Percentiles rank a stretch among this genome's conserved stretches.
Conservation (phyloP, 441 rosid species). For the Pelargonium myrrhifolium region DNA sequence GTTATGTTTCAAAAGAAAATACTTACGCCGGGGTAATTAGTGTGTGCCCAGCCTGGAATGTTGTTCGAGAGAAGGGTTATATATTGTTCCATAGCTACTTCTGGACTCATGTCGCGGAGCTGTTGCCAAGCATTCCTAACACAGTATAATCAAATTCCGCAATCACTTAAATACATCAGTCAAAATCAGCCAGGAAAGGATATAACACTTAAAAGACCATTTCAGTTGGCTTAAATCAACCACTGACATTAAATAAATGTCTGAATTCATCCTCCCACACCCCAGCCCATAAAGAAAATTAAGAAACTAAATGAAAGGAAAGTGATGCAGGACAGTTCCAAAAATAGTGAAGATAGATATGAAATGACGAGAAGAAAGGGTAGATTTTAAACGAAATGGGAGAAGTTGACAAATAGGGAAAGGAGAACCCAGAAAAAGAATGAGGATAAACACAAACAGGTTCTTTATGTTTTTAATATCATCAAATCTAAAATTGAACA, state of each 20-base stretch:
- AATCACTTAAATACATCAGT: background rate
- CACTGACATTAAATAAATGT: background rate
- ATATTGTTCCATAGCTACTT: conserved; percentile 50
- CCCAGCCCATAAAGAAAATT: no score
- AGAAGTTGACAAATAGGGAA: no score
- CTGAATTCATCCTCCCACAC: no score
- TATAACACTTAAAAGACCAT: background rate
- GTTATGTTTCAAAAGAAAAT: background rate
- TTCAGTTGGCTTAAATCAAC: background rate
- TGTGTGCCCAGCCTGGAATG: conserved; percentile 30
- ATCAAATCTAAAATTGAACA: no score
- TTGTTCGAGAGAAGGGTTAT: conserved; percentile 30
- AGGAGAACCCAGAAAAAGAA: no score
- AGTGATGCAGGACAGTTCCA: no score
- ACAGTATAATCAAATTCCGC: background rate
- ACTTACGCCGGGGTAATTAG: conserved; percentile 24
- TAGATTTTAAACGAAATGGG: no score
- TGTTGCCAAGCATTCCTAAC: conserved; percentile 45
- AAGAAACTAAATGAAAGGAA: no score
- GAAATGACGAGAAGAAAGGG: no score
- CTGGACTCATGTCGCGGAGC: conserved; percentile 41
- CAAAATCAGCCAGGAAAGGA: background rate
- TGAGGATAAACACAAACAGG: no score
- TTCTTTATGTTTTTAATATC: no score
- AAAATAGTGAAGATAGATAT: no score